Conservation (phyloP, 768 basidiomycete genomes). For the Collybia sp. region DNA sequence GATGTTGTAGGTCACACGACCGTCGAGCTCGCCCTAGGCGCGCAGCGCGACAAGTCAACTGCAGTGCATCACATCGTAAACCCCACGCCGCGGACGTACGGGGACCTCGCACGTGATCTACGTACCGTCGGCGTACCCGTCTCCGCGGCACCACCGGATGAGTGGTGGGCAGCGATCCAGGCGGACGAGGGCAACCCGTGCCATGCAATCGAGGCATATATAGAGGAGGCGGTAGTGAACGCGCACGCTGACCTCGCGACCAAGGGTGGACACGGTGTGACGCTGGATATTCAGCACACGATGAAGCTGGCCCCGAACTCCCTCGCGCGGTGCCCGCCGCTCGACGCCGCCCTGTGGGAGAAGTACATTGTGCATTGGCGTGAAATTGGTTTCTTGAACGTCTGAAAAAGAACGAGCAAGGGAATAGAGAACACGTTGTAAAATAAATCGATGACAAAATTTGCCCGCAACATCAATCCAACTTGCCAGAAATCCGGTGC, state of each 20-base stretch:
- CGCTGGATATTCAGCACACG: constrained; percentile 6
- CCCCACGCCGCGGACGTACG: not conserved
- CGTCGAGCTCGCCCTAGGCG: constrained; percentile 5
- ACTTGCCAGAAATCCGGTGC: too few species aligned
- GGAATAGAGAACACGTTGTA: too few species aligned
- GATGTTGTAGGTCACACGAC: constrained; percentile 6
- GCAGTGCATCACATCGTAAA: not conserved
- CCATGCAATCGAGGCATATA: constrained; percentile 6
- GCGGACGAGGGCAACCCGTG: constrained; percentile 8
- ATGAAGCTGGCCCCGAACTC: not conserved
- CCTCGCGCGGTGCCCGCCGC: constrained; percentile 4
- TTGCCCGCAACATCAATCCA: too few species aligned
- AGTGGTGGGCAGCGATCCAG: constrained; percentile 8
- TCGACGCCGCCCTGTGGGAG: constrained; percentile 4
- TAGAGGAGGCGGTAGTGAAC: constrained; percentile 7
- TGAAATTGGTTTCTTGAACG: constrained; percentile 1
- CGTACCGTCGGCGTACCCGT: not conserved
- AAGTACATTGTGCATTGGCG: constrained; percentile 6
- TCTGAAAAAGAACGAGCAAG: too few species aligned
- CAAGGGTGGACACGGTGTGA: not conserved
- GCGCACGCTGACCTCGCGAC: not conserved
- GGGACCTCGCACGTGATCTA: not conserved
- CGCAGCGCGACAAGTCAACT: not conserved
- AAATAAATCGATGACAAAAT: too few species aligned
- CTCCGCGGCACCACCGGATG: not conserved